Evolutionary conservation across 495 filamentous ascomycete species (phyloP), one percentile per base, ranked within the genome.

Genomic region (Trichoderma virens): DNA sequence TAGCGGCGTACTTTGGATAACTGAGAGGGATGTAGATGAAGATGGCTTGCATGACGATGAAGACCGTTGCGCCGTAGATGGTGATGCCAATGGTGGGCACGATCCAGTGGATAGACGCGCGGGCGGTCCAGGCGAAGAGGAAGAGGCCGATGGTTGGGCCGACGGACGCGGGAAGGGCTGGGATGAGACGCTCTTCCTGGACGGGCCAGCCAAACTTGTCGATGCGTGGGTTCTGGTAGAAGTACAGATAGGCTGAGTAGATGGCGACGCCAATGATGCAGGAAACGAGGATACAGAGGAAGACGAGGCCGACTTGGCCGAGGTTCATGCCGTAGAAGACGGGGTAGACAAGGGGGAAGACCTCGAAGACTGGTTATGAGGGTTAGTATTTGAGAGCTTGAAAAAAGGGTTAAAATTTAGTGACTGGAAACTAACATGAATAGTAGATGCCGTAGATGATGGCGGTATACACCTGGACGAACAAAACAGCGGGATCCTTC

Each of bases 331-430:
- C 71, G 75, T 90, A 89, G 65, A 81, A 76, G 63, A 75, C 79
- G 1, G 80, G 79, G 75, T 88, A 90, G 61, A 90, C 86, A n/a
- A 90, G 74, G 3, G 87, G 87, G 77, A 90, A 90, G 66, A 83
- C 85, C 70, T 90, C 87, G 78, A 89, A 89, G 80, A 88, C 59
- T 61, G 31, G n/a, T 34, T 25, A 38, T 9, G 13, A 30, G 8
- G 25, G 45, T 51, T 51, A 51, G 14, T 41, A 2, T 5, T 9
- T 41, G 4, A 3, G 38, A 2, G 38, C 14, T 41, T 41, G 5
- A 16, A 11, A 41, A 41, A 41, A 41, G 38, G 38, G 6, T 18
- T 18, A 20, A 59, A 25, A n/a, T n/a, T n/a, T n/a, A n/a, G n/a
- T n/a, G 28, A 14, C 5, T 2, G 23, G 45, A 54, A 27, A 54